These are phyloP conservation scores for Globisporangium camurandrum DNA, from an alignment of 352 stramenopile genomes.

Conservation along the genomic window DNA sequence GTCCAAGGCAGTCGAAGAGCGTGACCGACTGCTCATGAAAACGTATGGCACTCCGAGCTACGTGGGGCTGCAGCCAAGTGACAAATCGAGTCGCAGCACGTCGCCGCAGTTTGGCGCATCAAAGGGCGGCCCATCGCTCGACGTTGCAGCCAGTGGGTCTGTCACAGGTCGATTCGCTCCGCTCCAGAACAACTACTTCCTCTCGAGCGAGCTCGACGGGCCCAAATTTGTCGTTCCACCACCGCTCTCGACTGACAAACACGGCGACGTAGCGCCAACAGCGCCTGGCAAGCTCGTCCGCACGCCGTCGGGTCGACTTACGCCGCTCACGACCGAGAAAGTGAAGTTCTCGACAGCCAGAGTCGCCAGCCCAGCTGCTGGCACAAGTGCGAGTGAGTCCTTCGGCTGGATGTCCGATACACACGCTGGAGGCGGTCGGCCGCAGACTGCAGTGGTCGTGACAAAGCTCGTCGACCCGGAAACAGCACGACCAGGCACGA, in stretches of 20 bases:
- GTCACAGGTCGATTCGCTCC: constrained; percentile 21
- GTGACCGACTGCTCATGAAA: constrained; percentile 37
- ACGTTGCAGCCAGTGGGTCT: constrained; percentile 3
- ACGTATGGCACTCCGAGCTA: constrained; percentile 37
- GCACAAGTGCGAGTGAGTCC: not conserved
- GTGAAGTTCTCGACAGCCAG: constrained; percentile 27
- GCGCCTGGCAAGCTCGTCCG: constrained; percentile 19
- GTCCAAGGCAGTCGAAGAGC: constrained; percentile 31
- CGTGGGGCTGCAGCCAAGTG: constrained; percentile 10
- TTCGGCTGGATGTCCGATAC: not conserved
- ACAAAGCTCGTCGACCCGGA: constrained; percentile 22
- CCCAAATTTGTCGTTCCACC: constrained; percentile 45
- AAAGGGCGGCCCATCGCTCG: constrained; percentile 3
- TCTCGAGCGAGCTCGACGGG: constrained; percentile 17
- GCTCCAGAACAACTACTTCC: constrained; percentile 37
- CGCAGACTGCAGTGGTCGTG: constrained; percentile 30
- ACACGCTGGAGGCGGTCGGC: constrained; percentile 6
- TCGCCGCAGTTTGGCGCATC: not conserved
- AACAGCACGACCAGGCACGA: constrained; percentile 2
- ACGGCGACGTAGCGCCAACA: constrained; percentile 6
- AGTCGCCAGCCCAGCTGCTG: constrained; percentile 9
- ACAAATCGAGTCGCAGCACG: constrained; percentile 2
- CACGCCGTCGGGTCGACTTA: constrained; percentile 26
- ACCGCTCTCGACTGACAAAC: constrained; percentile 30
- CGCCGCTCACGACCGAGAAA: constrained; percentile 28